Percentiles rank a stretch among this genome's conserved stretches.
Conservation (phyloP, 768 basidiomycete genomes). For the Xerocomellus intermedius region DNA sequence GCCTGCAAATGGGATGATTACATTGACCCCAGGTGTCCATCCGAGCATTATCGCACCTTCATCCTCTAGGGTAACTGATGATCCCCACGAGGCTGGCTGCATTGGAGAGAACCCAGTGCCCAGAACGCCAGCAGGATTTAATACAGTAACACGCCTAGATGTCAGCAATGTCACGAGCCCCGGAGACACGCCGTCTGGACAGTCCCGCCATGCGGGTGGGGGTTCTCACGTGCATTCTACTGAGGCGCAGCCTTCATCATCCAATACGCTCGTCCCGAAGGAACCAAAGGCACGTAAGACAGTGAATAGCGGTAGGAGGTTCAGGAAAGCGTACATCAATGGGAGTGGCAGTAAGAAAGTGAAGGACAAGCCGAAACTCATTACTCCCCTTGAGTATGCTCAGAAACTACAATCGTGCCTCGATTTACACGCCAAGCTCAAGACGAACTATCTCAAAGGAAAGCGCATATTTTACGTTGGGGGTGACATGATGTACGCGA, state of each 20-base stretch:
- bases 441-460: conserved; percentile 44
- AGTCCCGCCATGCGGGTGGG: not conserved
- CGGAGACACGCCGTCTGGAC: not conserved
- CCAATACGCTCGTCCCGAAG: not conserved
- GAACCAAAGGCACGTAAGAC: conserved; percentile 18
- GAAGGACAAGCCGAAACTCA: conserved; percentile 40
- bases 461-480: conserved; percentile 58
- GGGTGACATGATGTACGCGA: conserved; percentile 55
- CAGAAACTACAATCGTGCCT: conserved; percentile 41
- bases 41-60: not conserved
- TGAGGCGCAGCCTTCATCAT: not conserved
- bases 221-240: not conserved
- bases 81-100: not conserved
- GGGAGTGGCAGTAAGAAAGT: conserved; percentile 27
- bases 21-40: not conserved
- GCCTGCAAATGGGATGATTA: not conserved
- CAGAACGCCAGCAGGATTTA: conserved; percentile 9
- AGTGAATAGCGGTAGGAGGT: conserved; percentile 20
- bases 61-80: not conserved
- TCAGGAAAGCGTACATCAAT: not conserved
- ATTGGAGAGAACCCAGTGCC: not conserved
- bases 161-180: conserved; percentile 25
- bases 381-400: conserved; percentile 56
- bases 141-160: not conserved
- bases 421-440: conserved; percentile 19